Conservation (phyloP, 331 rosid species). For the Telfairia occidentalis region DNA sequence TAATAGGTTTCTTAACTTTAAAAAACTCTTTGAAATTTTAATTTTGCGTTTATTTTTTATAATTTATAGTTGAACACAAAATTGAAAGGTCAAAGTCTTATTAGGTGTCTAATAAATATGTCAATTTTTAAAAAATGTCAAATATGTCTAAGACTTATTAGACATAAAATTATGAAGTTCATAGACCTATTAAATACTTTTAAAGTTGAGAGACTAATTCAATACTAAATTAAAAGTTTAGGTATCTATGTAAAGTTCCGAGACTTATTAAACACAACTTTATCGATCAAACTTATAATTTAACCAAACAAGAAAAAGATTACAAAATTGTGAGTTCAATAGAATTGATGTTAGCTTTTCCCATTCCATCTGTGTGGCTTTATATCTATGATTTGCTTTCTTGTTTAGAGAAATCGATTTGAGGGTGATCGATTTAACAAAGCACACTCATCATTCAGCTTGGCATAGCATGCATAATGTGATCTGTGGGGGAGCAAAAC, state of each 20-base stretch:
- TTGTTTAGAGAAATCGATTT: constrained; percentile 42
- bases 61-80: too few species aligned
- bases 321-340: neutral
- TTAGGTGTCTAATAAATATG: neutral
- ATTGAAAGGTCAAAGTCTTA: neutral
- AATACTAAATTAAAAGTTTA: neutral
- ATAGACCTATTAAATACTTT: neutral
- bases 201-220: too few species aligned
- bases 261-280: too few species aligned
- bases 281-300: neutral
- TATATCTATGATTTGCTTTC: neutral
- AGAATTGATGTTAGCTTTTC: neutral
- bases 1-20: neutral
- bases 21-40: too few species aligned
- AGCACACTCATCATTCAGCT: constrained; percentile 89
- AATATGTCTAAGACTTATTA: neutral
- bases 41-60: too few species aligned
- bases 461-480: constrained; percentile 88
- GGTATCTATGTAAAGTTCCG: neutral
- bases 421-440: constrained; percentile 35
- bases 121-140: neutral
- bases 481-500: constrained; percentile 59
- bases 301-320: neutral
- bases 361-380: neutral
- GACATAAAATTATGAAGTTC: neutral